Evolutionary conservation across 768 basidiomycete species (phyloP).

Genomic region (Tulasnella sp.): DNA sequence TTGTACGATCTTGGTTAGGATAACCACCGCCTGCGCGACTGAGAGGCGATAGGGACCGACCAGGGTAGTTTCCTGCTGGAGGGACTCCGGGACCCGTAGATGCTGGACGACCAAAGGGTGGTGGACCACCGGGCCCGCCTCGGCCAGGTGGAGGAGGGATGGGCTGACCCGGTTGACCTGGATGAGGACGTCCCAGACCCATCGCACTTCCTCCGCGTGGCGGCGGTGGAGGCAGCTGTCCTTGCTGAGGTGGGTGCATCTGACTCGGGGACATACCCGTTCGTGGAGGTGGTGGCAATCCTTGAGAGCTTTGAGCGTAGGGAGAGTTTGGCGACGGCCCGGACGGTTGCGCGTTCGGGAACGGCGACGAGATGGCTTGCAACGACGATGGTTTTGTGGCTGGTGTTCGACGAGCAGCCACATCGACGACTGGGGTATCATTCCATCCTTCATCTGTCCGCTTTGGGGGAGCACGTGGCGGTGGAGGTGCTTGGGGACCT

Average conservation of each 20-base stretch:
- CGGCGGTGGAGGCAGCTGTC: conserved; percentile 28
- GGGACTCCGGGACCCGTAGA: conserved; percentile 5
- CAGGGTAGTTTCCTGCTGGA: not conserved
- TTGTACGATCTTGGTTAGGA: not conserved
- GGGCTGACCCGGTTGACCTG: conserved; percentile 26
- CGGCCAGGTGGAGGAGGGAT: conserved; percentile 37
- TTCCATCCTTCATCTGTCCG: conserved; percentile 83
- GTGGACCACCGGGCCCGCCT: conserved; percentile 14
- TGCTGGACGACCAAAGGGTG: conserved; percentile 13
- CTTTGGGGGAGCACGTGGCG: conserved; percentile 43
- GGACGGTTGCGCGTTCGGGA: conserved; percentile 55
- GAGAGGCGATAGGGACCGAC: conserved; percentile 15
- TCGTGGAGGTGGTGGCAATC: conserved; percentile 33
- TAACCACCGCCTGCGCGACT: conserved; percentile 1
- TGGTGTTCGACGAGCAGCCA: conserved; percentile 23
- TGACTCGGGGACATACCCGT: conserved; percentile 23
- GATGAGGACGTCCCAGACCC: conserved; percentile 29
- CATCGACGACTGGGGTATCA: conserved; percentile 57
- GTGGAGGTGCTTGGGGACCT: conserved; percentile 39
- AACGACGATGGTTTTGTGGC: conserved; percentile 44
- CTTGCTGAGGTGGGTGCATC: conserved; percentile 24
- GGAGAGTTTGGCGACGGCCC: conserved; percentile 41
- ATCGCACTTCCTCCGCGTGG: conserved; percentile 18
- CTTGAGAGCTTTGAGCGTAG: conserved; percentile 39
- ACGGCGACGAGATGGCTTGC: conserved; percentile 75